Percentiles rank a stretch among this genome's conserved stretches.
phyloP scores from a whole-genome alignment of 2,329 filamentous ascomycete species.

The Colletotrichum simmondsii region DNA sequence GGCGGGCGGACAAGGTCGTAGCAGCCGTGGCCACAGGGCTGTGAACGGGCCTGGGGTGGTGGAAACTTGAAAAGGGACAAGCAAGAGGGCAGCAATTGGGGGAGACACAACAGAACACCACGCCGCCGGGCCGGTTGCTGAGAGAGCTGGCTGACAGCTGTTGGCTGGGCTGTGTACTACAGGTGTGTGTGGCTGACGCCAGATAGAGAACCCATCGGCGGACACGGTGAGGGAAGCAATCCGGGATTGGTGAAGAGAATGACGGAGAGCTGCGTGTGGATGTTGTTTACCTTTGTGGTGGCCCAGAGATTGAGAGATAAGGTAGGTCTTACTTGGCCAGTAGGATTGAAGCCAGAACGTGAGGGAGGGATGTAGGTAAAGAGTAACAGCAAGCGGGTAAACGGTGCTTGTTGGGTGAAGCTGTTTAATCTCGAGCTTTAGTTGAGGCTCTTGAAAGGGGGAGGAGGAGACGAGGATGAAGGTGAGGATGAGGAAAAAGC shows the following conservation, averaged over 20 bases:
- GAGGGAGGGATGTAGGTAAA: not conserved
- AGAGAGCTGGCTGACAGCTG: not conserved
- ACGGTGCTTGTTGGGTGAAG: not conserved
- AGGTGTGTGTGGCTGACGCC: not conserved
- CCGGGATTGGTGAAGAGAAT: not conserved
- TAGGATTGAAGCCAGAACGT: conserved; percentile 9
- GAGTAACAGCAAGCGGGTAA: not conserved
- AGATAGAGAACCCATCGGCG: not conserved
- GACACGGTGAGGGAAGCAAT: not conserved
- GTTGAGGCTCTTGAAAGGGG: not conserved
- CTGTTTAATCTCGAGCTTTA: not conserved
- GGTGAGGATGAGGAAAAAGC: conserved; percentile 5
- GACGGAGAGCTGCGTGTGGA: not conserved
- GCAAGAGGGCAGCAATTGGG: not conserved
- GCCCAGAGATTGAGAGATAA: not conserved
- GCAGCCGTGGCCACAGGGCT: conserved; percentile 21
- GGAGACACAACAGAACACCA: not conserved
- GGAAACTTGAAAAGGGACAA: not conserved
- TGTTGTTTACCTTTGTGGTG: not conserved
- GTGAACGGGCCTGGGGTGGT: not conserved
- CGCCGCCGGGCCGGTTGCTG: conserved; percentile 2
- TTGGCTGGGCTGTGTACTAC: not conserved
- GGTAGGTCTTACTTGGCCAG: not conserved
- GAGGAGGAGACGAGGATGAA: not conserved
- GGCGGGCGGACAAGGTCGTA: conserved; percentile 1